Evolutionary conservation across 2,329 filamentous ascomycete genomes (phyloP).

Genomic region (Hypoxylon sp.): DNA sequence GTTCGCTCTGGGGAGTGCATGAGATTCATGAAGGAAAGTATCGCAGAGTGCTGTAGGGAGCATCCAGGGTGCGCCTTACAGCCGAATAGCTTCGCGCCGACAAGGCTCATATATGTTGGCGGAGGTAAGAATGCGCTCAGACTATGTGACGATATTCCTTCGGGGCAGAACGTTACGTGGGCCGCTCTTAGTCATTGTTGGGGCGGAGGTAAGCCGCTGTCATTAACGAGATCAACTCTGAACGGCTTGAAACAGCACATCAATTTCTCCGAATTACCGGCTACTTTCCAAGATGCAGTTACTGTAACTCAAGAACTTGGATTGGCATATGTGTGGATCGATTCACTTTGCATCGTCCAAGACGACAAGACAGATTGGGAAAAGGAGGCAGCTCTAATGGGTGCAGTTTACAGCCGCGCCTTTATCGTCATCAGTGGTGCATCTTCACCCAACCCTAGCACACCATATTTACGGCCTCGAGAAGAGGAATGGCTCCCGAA

Average conservation of each 20-base stretch:
- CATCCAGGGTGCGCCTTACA: conserved; percentile 29
- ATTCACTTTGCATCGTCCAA: conserved; percentile 41
- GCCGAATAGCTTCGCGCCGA: conserved; percentile 27
- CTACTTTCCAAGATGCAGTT: conserved; percentile 39
- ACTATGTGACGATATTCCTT: conserved; percentile 22
- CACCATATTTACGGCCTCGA: conserved; percentile 32
- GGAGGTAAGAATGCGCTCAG: conserved; percentile 28
- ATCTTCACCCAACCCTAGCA: conserved; percentile 36
- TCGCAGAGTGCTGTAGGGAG: conserved; percentile 32
- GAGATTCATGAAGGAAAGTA: conserved; percentile 41
- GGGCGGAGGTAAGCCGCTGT: conserved; percentile 39
- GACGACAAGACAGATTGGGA: conserved; percentile 42
- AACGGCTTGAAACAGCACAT: conserved; percentile 25
- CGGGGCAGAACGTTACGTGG: conserved; percentile 26
- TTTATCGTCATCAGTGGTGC: conserved; percentile 41
- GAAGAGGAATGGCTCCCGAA: conserved; percentile 42
- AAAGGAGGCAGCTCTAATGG: conserved; percentile 37
- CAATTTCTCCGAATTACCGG: conserved; percentile 29
- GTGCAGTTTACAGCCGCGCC: conserved; percentile 32
- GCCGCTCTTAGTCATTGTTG: conserved; percentile 42
- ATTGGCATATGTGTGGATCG: conserved; percentile 39
- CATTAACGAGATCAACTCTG: conserved; percentile 28
- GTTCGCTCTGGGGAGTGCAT: conserved; percentile 35
- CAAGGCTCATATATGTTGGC: conserved; percentile 32
- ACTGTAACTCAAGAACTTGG: conserved; percentile 38